phyloP scores from a whole-genome alignment of 1,284 basidiomycete genomes.

The Rhodotorula mucilaginosa region DNA sequence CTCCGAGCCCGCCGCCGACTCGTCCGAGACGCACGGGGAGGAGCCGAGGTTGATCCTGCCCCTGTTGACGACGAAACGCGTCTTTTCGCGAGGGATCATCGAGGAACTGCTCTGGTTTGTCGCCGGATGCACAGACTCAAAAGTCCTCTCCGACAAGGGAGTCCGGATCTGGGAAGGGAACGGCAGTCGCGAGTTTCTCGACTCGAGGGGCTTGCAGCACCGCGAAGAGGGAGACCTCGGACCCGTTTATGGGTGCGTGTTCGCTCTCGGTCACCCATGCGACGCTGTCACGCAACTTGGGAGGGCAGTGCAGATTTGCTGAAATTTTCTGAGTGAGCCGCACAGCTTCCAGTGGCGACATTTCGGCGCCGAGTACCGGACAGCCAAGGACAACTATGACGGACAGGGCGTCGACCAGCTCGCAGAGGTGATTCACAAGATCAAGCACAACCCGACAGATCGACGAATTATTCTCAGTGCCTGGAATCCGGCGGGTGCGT shows the following conservation, averaged over 20 bases:
- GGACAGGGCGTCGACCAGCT: slow-evolving; percentile 94
- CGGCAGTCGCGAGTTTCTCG: slow-evolving; percentile 81
- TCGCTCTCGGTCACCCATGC: neutral
- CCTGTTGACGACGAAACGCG: slow-evolving; percentile 91
- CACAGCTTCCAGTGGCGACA: slow-evolving; percentile 90
- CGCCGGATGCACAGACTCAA: slow-evolving; percentile 78
- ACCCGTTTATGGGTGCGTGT: slow-evolving; percentile 75
- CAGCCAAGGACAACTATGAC: slow-evolving; percentile 63
- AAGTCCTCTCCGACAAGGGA: slow-evolving; percentile 72
- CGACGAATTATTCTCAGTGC: slow-evolving; percentile 92
- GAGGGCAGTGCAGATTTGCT: neutral
- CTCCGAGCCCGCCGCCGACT: slow-evolving; percentile 49
- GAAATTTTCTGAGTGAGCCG: too few relatives aligned
- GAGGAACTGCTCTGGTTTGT: slow-evolving; percentile 98
- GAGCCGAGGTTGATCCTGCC: slow-evolving; percentile 59
- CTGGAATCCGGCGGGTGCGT: slow-evolving; percentile 89
- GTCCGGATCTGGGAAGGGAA: slow-evolving; percentile 99
- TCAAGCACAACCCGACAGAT: slow-evolving; percentile 90
- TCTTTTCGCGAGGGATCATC: slow-evolving; percentile 84
- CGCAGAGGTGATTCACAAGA: slow-evolving; percentile 80
- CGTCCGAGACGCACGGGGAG: neutral
- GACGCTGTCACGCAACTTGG: neutral
- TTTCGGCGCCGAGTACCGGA: slow-evolving; percentile 85
- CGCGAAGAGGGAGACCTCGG: slow-evolving; percentile 90
- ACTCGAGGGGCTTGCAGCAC: slow-evolving; percentile 74